Evolutionary conservation across 371 early-diverging fungal species (phyloP), one percentile per base, ranked within the genome.

Genomic region (Mucor irregularis): DNA sequence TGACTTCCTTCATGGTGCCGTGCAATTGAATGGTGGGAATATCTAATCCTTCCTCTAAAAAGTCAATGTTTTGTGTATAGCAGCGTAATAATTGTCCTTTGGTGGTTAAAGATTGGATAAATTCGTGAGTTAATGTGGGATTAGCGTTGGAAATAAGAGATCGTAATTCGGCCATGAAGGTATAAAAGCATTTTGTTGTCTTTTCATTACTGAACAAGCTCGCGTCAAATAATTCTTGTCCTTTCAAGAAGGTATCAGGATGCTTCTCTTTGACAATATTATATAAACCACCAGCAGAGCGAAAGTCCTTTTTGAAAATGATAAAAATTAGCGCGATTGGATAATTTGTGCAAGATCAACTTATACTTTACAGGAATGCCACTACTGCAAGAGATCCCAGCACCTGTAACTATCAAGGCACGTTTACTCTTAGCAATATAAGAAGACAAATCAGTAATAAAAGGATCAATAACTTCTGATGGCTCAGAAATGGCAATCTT

Each of bases 41-140:
- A 26, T 81, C 76, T 4, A 82, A 55, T n/a, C 81, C 73, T 17
- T 80, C 84, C 68, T 98, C 98, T n/a, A 98, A 72, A 49, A 94
- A 89, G 63, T 98, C 99, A 60, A 98, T 97, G 72, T 98, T 98
- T 74, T 98, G 99, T 43, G 98, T 97, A 63, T 98, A 98, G 71
- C 93, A 95, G 16, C 99, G 81, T 16, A 90, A 63, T 30, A 96
- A 70, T 55, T 86, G 83, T 31, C 90, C 90, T 17, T 78, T 74
- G 19, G 87, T 83, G 26, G 87, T 80, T 16, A 98, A 67, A 39
- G 76, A 59, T 29, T 84, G 84, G 49, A 99, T 80, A 65, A 99
- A 96, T 19, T 69, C 63, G 74, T 99, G 99, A 4, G 95, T 92
- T 3, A 80, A 74, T 1, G 99, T 94, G 2, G 93, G 91, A 53